Conservation (phyloP, 2,329 filamentous ascomycete species). For the Aspergillus sp. region DNA sequence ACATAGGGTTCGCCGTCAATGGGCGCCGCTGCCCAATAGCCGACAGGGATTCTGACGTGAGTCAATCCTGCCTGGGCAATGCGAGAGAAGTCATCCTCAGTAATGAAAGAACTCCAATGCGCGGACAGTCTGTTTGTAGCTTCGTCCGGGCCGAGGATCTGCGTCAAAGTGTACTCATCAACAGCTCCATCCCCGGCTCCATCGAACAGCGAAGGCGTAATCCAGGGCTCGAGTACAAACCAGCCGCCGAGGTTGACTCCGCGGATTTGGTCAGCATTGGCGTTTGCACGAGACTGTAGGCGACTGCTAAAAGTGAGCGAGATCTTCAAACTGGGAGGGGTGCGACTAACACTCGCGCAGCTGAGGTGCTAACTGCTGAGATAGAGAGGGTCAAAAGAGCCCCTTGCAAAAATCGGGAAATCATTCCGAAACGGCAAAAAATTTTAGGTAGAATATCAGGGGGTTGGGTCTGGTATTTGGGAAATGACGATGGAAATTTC, state of each 20-base stretch:
- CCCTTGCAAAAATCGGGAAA: constrained; percentile 24
- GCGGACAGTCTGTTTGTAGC: constrained; percentile 49
- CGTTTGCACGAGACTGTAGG: constrained; percentile 29
- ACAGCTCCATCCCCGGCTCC: constrained; percentile 49
- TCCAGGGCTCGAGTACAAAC: constrained; percentile 65
- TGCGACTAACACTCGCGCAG: constrained; percentile 28
- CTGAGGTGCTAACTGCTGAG: constrained; percentile 22
- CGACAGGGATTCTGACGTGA: constrained; percentile 64
- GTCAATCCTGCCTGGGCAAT: constrained; percentile 60
- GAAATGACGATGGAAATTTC: constrained; percentile 24
- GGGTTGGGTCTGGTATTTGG: constrained; percentile 23
- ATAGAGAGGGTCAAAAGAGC: constrained; percentile 29
- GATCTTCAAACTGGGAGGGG: background rate
- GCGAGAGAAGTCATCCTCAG: constrained; percentile 54
- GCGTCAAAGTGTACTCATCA: constrained; percentile 58
- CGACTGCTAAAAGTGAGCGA: constrained; percentile 21
- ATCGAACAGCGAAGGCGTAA: constrained; percentile 62
- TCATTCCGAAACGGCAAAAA: constrained; percentile 22
- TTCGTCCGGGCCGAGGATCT: constrained; percentile 50
- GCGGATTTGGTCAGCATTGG: constrained; percentile 55
- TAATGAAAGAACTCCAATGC: constrained; percentile 63
- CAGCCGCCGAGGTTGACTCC: constrained; percentile 67
- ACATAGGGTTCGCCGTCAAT: constrained; percentile 60
- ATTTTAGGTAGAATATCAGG: constrained; percentile 12
- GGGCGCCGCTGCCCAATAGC: constrained; percentile 63